Percentiles rank a stretch among this genome's conserved stretches.
Evolutionary conservation across 306 rosid genomes (phyloP).

Genomic region (Glycine tomentella): DNA sequence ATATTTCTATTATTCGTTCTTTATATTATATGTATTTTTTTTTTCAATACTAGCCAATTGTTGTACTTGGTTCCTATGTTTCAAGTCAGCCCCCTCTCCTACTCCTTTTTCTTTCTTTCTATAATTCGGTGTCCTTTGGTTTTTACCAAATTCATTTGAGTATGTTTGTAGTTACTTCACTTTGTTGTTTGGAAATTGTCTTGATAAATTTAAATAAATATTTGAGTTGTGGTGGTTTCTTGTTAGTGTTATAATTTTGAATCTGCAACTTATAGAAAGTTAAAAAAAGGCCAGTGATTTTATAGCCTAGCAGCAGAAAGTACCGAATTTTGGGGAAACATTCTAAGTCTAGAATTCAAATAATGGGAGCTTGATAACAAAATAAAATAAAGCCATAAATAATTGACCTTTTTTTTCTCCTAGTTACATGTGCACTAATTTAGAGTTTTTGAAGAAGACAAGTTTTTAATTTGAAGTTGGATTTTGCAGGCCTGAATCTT

Average conservation of each 20-base stretch:
- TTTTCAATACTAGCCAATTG: too few species aligned
- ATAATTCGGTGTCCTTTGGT: too few species aligned
- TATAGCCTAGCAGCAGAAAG: background rate
- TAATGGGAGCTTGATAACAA: background rate
- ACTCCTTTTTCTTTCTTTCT: too few species aligned
- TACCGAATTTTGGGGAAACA: background rate
- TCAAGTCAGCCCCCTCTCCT: too few species aligned
- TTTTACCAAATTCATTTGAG: too few species aligned
- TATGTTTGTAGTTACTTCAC: background rate
- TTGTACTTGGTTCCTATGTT: too few species aligned
- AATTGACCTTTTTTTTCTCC: background rate
- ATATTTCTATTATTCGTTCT: too few species aligned
- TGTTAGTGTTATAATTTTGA: conserved; percentile 11
- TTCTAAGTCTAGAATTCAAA: conserved; percentile 19
- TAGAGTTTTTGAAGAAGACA: background rate
- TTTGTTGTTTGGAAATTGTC: conserved; percentile 2
- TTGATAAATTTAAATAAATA: conserved; percentile 24
- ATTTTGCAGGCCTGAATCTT: conserved; percentile 44
- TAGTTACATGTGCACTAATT: background rate
- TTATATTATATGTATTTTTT: too few species aligned
- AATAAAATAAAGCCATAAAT: conserved; percentile 13
- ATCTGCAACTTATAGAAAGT: background rate
- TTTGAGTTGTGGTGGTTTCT: background rate
- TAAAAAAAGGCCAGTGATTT: background rate
- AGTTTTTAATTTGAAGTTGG: conserved; percentile 29